These are phyloP conservation scores for Globisporangium acanthophoron DNA, from an alignment of 352 stramenopile genomes.

Conservation along the genomic window DNA sequence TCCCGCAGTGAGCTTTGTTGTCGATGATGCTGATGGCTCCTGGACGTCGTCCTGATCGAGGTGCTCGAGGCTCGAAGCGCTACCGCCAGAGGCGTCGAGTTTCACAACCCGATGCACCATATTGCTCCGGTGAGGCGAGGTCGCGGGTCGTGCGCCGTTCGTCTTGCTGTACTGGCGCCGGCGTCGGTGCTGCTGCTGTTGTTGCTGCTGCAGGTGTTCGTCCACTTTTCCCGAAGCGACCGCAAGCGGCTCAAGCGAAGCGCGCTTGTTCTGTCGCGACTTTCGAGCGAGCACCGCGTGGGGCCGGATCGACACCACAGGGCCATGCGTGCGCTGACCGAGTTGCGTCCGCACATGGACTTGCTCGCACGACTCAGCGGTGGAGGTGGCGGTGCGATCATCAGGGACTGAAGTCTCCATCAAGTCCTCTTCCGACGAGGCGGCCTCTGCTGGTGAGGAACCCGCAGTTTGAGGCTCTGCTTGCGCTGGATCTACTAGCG, in stretches of 20 bases:
- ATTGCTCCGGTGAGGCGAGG: neutral
- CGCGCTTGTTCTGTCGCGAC: slow-evolving; percentile 5
- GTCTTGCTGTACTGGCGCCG: slow-evolving; percentile 1
- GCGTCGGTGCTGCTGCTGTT: neutral
- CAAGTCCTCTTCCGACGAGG: no score
- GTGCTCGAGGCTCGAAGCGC: no score
- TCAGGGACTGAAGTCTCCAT: no score
- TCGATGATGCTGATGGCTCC: neutral
- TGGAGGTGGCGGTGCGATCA: neutral
- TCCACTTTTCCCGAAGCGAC: neutral
- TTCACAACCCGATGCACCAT: neutral
- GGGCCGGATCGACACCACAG: slow-evolving; percentile 6
- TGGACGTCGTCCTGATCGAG: neutral
- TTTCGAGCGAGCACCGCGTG: slow-evolving; percentile 7
- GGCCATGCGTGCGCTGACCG: neutral
- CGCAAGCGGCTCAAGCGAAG: neutral
- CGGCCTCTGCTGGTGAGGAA: no score
- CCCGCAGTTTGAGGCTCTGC: no score
- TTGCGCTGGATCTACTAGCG: no score
- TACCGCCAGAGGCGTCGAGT: no score
- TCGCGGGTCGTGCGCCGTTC: slow-evolving; percentile 2
- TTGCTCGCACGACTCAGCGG: no score
- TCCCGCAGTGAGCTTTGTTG: neutral
- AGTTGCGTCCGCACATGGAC: no score
- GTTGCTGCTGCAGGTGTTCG: no score